Evolutionary conservation across 2,329 filamentous ascomycete species (phyloP), one percentile per base, ranked within the genome.

Genomic region (Colletotrichum shisoi): DNA sequence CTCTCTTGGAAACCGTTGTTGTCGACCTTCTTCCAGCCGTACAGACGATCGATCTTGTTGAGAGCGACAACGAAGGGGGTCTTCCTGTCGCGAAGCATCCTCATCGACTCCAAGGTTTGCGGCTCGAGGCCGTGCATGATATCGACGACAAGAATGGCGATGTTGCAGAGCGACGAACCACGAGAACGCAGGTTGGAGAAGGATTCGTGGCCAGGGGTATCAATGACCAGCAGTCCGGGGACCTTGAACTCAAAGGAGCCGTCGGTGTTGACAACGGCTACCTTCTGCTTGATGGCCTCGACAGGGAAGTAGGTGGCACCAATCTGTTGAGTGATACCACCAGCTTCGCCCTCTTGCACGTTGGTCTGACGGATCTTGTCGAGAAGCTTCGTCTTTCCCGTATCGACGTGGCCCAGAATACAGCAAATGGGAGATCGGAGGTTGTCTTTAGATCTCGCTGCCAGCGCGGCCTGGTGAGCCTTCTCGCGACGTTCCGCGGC

Each of bases 381-480:
- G 66, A 99, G 86, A 70, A 99, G 84, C 83, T 98, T 99, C n/a
- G 95, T 99, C 84, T 99, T 99, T 79, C 95, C 95, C 52, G 96
- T 99, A 89, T 99, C 95, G 87, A 99, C 95, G 87, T 99, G 95
- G 75, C 95, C 95, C 71, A 99, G 88, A 86, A 99, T 99, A 90
- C 94, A 98, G 85, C 95, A 98, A 80, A 99, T 99, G 60, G 95
- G 95, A 46, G 95, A 98, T 66, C 95, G 93, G 63, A 99, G 87
- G 79, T 99, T 90, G 77, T 99, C 94, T 80, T 92, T 93, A 24
- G 94, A 98, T 69, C 93, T 88, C 56, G 94, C 94, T 51, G 93
- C 94, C 76, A 97, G 80, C 19, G 95, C 95, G 70, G 93, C 94
- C 79, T 97, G 92, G 77, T 96, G 92, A 66, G 93, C 91, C 80